Conservation (phyloP, 116 monocot genomes). For the Iris pallida region DNA sequence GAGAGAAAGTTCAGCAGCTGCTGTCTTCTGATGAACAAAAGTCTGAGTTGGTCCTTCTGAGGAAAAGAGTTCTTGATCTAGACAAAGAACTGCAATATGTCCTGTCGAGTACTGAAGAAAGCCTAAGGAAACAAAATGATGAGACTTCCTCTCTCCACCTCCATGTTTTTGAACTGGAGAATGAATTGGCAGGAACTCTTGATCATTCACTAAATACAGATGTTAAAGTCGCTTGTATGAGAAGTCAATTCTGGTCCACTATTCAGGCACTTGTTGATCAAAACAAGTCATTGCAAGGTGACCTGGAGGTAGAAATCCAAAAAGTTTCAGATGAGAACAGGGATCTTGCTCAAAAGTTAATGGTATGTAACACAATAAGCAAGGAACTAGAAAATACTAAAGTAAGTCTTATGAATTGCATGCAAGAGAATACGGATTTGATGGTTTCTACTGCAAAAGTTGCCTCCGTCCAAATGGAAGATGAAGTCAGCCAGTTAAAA, state of each 20-base stretch:
- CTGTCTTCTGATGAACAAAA: constrained; percentile 42
- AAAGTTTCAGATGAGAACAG: constrained; percentile 26
- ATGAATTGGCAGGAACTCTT: constrained; percentile 30
- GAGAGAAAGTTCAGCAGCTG: constrained; percentile 39
- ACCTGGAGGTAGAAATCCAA: constrained; percentile 36
- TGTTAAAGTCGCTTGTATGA: constrained; percentile 51
- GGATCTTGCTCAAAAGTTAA: constrained; percentile 34
- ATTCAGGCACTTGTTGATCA: constrained; percentile 25
- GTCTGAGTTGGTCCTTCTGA: constrained; percentile 36
- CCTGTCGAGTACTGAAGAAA: constrained; percentile 28
- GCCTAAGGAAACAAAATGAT: constrained; percentile 19
- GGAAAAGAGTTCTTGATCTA: constrained; percentile 31
- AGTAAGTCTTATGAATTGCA: constrained; percentile 21
- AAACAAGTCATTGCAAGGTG: constrained; percentile 12
- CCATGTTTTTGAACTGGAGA: constrained; percentile 38
- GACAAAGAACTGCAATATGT: constrained; percentile 44
- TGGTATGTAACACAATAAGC: constrained; percentile 20
- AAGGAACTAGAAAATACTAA: constrained; percentile 64
- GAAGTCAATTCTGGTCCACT: constrained; percentile 26
- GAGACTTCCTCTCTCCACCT: constrained; percentile 23
- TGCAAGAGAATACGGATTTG: constrained; percentile 45
- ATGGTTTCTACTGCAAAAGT: constrained; percentile 28
- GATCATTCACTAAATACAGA: constrained; percentile 43
- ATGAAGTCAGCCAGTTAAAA: constrained; percentile 39
- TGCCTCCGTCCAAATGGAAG: constrained; percentile 30